Evolutionary conservation across 305 asterid genomes (phyloP), one percentile per base, ranked within the genome.

Genomic region (Fraxinus nigra): DNA sequence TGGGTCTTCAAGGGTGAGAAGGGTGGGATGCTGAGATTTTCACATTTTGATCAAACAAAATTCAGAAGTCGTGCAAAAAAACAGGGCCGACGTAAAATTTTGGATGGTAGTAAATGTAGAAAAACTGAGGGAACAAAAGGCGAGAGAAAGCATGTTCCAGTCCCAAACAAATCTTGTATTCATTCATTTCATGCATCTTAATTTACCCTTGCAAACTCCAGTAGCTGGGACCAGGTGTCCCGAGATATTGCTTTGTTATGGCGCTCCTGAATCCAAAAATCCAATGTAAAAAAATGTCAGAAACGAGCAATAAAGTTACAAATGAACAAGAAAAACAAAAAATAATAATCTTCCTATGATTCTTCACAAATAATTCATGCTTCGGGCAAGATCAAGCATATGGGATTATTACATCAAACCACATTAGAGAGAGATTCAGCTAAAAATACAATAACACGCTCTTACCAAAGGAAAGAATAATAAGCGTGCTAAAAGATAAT

Each of bases 241-340:
- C 98, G 94, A 70, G 99, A 96, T 83, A 96, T 94, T 26, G 99
- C 99, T 88, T 96, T 96, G 87, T 94, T 96, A 84, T 96, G 99
- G 76, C 93, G 91, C 72, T 94, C 98, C 99, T 95, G 92, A 77
- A 86, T 79, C 83, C 87, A 20, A 34, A 81, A 81, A 85, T 56
- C 78, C 14, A 70, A 2, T 34, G 24, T 9, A 37, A 8, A 54
- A 59, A 56, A 75, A 48, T 61, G 78, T 77, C 70, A 82, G 76
- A 37, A 78, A 63, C 10, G 46, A 34, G n/a, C 56, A 32, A 13
- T 24, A 67, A 72, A 59, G 75, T 54, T 22, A 72, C 28, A 35
- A 74, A 72, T 78, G 26, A 34, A 48, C 54, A 81, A 9, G 22
- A 43, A 72, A 61, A 33, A 54, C 10, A 16, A 51, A 51, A 51